phyloP scores from a whole-genome alignment of 2,329 filamentous ascomycete species.

The Xylariomycetidae sp. region DNA sequence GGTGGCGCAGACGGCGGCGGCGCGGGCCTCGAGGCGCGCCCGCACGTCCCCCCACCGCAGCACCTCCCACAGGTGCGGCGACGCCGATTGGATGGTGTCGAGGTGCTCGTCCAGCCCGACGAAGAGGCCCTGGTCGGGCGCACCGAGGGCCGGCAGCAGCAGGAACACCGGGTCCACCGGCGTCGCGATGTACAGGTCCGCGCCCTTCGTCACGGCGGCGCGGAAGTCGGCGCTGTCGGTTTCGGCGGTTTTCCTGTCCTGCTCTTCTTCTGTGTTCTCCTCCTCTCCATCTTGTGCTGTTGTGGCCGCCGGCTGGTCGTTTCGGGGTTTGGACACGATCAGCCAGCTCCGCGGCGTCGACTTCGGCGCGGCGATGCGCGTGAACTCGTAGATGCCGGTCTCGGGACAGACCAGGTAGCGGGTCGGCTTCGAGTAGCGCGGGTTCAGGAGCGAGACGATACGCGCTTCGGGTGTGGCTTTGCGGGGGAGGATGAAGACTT shows the following conservation, averaged over 20 bases:
- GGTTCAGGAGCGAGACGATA: slow-evolving; percentile 55
- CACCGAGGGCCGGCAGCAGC: slow-evolving; percentile 62
- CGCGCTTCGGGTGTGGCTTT: slow-evolving; percentile 46
- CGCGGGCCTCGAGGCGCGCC: slow-evolving; percentile 54
- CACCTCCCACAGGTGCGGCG: slow-evolving; percentile 53
- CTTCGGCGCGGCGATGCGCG: slow-evolving; percentile 46
- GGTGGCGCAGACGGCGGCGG: slow-evolving; percentile 69
- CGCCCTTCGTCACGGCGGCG: slow-evolving; percentile 51
- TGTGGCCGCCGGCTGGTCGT: too few relatives aligned
- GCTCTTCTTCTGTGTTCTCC: not conserved
- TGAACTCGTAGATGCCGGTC: slow-evolving; percentile 61
- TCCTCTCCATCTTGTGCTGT: slow-evolving; percentile 2
- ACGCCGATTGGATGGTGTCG: slow-evolving; percentile 51
- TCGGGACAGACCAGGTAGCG: slow-evolving; percentile 58
- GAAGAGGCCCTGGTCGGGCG: slow-evolving; percentile 37
- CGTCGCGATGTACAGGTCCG: slow-evolving; percentile 79
- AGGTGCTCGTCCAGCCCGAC: slow-evolving; percentile 67
- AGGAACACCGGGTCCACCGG: slow-evolving; percentile 81
- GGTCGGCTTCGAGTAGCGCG: slow-evolving; percentile 46
- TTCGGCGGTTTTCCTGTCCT: slow-evolving; percentile 7
- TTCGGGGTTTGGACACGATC: slow-evolving; percentile 31
- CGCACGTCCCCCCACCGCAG: slow-evolving; percentile 43
- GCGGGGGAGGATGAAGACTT: slow-evolving; percentile 57
- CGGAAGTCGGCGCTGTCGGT: slow-evolving; percentile 21
- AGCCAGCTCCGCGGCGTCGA: slow-evolving; percentile 57